Evolutionary conservation across 176 grass and related monocot genomes (phyloP), one percentile per base, ranked within the genome.

Genomic region (Tillandsia fasciculata): DNA sequence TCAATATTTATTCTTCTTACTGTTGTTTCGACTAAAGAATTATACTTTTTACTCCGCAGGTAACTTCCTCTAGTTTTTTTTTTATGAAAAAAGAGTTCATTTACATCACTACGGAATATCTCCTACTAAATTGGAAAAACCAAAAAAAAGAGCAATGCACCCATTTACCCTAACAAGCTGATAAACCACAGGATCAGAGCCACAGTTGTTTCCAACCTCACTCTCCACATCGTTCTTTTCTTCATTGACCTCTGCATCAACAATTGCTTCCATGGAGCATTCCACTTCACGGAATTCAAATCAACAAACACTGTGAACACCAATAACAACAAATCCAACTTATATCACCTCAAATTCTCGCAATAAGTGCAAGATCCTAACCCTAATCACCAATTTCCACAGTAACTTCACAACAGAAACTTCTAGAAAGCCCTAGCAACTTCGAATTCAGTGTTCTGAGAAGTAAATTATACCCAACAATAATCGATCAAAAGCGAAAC

Each of bases 101-200:
- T 42, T 42, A 42, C 33, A 42, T 42, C 33, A 42, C 33, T 42
- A 42, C 7, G 33, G 33, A 42, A 42, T 42, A 42, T 42, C 33
- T 42, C 33, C 73, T 23, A 66, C 56, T 73, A 10, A 10, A 68
- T 24, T 64, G 11, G 26, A 74, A 14, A 57, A 79, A 66, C 14
- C 64, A 68, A 68, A 48, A 70, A 53, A 81, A 27, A 28, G 14
- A 72, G 64, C 49, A 29, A 65, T 71, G 61, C 52, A 65, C 70
- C 42, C 70, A 72, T 53, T 82, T 90, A 97, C 94, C 81, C 94
- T 84, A 83, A 97, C 94, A 79, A 97, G 82, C 74, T 92, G 94
- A 82, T 97, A 97, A 74, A 97, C 80, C 68, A 97, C 78, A 42
- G 94, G 86, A 82, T 87, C 77, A 3, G 84, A 83, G 26, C 51